Conservation (phyloP, 306 rosid species). For the Quercus gilva region DNA sequence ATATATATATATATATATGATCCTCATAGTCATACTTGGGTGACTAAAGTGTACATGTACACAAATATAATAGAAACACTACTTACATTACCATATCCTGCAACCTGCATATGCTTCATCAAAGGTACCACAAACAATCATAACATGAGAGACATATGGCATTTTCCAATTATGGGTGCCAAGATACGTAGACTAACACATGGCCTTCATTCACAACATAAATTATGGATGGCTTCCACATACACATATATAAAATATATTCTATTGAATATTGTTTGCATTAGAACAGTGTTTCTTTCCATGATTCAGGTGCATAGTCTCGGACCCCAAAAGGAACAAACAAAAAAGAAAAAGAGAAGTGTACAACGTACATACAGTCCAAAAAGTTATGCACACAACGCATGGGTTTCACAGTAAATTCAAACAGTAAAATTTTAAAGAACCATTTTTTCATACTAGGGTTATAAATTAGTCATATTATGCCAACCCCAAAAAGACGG, state of each 20-base stretch:
- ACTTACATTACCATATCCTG: too few relatives aligned
- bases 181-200: background rate
- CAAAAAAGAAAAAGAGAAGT: background rate
- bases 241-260: background rate
- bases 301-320: background rate
- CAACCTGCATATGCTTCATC: too few relatives aligned
- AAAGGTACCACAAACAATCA: background rate
- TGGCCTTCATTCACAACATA: slow-evolving; percentile 17
- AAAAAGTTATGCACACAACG: background rate
- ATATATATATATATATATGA: background rate
- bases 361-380: background rate
- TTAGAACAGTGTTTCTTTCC: background rate
- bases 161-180: slow-evolving; percentile 11
- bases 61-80: too few relatives aligned
- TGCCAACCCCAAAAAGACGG: slow-evolving; percentile 24
- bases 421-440: background rate
- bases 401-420: background rate
- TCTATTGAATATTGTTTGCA: background rate
- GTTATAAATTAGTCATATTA: slow-evolving; percentile 7
- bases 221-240: background rate
- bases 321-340: background rate
- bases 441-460: background rate
- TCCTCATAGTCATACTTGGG: background rate
- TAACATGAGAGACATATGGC: slow-evolving; percentile 25
- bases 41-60: background rate